Evolutionary conservation across 2,329 filamentous ascomycete genomes (phyloP).

Genomic region (Phaeomoniella chlamydospora): DNA sequence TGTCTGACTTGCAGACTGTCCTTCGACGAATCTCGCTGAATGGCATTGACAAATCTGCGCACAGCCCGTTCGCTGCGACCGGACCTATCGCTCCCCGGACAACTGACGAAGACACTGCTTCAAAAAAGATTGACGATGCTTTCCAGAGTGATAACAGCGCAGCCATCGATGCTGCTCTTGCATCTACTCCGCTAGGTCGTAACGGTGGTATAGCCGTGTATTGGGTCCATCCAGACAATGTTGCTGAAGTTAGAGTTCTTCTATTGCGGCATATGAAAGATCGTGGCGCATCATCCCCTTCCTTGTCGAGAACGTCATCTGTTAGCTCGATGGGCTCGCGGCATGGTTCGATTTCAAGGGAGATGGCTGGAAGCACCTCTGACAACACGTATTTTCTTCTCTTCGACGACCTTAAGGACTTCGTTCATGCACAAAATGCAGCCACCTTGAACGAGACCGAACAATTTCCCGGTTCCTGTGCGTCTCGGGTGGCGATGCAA

Average conservation of each 20-base stretch:
- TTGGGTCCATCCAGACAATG: constrained; percentile 39
- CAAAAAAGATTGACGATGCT: constrained; percentile 23
- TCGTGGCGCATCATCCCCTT: constrained; percentile 9
- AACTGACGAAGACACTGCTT: too few relatives aligned
- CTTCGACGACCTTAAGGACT: constrained; percentile 32
- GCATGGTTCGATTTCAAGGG: not conserved
- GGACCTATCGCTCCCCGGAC: too few relatives aligned
- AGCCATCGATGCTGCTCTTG: constrained; percentile 35
- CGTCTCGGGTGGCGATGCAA: constrained; percentile 12
- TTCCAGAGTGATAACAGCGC: constrained; percentile 24
- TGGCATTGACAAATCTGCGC: not conserved
- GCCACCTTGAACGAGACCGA: constrained; percentile 25
- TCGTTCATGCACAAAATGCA: constrained; percentile 28
- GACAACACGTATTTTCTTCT: constrained; percentile 26
- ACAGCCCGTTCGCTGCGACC: too few relatives aligned
- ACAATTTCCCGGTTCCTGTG: constrained; percentile 7
- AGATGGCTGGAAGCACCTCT: not conserved
- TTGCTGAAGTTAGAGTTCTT: constrained; percentile 38
- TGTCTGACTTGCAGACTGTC: not conserved
- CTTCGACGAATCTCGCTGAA: not conserved
- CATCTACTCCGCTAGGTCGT: constrained; percentile 30
- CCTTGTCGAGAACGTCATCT: constrained; percentile 6
- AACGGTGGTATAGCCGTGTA: constrained; percentile 32
- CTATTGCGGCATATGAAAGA: constrained; percentile 34
- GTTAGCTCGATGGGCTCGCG: constrained; percentile 9